Evolutionary conservation across 1,284 basidiomycete genomes (phyloP).

Genomic region (Leucoagaricus sp.): DNA sequence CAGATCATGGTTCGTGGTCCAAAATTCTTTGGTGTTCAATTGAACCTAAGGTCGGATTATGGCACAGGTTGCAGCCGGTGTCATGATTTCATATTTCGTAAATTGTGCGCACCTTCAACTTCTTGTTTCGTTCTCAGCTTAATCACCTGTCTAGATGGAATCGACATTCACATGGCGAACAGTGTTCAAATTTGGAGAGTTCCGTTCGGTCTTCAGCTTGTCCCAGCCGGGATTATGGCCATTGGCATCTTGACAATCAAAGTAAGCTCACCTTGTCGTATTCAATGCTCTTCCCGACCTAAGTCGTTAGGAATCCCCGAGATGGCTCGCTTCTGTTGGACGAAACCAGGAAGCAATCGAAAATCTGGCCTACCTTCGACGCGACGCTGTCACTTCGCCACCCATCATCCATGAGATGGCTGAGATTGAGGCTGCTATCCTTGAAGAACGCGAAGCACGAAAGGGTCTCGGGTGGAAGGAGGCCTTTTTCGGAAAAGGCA

Average conservation of each 20-base stretch:
- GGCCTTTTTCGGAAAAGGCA: slow-evolving; percentile 75
- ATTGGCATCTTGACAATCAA: slow-evolving; percentile 72
- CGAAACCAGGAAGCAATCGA: slow-evolving; percentile 48
- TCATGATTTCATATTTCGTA: slow-evolving; percentile 79
- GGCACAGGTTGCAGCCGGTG: slow-evolving; percentile 53
- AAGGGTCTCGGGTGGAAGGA: slow-evolving; percentile 60
- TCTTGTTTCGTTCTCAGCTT: neutral
- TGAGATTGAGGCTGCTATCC: slow-evolving; percentile 68
- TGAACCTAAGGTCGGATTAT: neutral
- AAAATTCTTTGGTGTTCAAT: neutral
- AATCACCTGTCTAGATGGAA: slow-evolving; percentile 46
- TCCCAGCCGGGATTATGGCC: slow-evolving; percentile 78
- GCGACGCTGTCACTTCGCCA: slow-evolving; percentile 45
- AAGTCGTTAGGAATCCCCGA: slow-evolving; percentile 58
- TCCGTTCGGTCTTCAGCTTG: slow-evolving; percentile 75
- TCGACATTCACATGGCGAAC: slow-evolving; percentile 52
- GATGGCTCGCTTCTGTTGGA: slow-evolving; percentile 62
- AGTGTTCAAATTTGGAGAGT: slow-evolving; percentile 66
- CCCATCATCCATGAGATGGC: slow-evolving; percentile 57
- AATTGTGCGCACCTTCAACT: slow-evolving; percentile 63
- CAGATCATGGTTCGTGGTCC: slow-evolving; percentile 74
- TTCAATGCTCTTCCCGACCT: slow-evolving; percentile 31
- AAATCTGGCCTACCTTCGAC: slow-evolving; percentile 62
- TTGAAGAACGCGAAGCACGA: slow-evolving; percentile 61
- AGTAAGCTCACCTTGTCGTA: slow-evolving; percentile 33